Percentiles rank a stretch among this genome's conserved stretches.
Conservation (phyloP, 139 green algal species). For the Micractinium sp. region DNA sequence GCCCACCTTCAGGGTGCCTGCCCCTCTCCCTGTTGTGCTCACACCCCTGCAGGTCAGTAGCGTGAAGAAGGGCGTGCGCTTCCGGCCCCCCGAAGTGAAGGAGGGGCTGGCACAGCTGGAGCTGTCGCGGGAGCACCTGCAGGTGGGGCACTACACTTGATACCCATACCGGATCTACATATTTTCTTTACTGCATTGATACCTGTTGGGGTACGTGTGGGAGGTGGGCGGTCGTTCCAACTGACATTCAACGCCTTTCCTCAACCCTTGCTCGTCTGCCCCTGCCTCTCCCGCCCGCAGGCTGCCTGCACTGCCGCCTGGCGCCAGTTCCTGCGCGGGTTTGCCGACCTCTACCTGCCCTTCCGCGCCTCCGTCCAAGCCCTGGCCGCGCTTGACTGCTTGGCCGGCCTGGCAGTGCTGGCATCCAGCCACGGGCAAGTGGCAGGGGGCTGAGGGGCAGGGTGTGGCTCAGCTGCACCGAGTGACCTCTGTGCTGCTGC, state of each 20-base stretch:
- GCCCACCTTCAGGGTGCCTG: too few relatives aligned
- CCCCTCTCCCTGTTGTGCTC: too few relatives aligned
- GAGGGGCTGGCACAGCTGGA: conserved; percentile 54
- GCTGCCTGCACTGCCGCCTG: conserved; percentile 60
- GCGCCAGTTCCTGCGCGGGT: conserved; percentile 58
- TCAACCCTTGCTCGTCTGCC: neutral
- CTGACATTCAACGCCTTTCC: neutral
- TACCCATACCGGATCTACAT: too few relatives aligned
- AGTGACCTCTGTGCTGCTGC: too few relatives aligned
- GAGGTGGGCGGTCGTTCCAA: too few relatives aligned
- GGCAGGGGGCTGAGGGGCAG: too few relatives aligned
- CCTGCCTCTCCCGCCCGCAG: neutral
- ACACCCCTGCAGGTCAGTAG: conserved; percentile 44
- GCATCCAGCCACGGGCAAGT: conserved; percentile 52
- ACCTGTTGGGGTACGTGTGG: too few relatives aligned
- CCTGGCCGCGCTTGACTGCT: conserved; percentile 79
- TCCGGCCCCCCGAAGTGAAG: conserved; percentile 72
- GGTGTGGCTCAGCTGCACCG: too few relatives aligned
- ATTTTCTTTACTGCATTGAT: too few relatives aligned
- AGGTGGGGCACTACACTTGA: conserved; percentile 15
- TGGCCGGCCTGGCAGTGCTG: conserved; percentile 72
- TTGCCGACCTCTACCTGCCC: conserved; percentile 55
- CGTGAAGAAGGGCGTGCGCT: conserved; percentile 82
- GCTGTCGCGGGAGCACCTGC: conserved; percentile 62
- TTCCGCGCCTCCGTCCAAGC: conserved; percentile 67